Evolutionary conservation across 352 stramenopile genomes (phyloP), one percentile per base, ranked within the genome.

Genomic region (Phytophthora nicotianae): DNA sequence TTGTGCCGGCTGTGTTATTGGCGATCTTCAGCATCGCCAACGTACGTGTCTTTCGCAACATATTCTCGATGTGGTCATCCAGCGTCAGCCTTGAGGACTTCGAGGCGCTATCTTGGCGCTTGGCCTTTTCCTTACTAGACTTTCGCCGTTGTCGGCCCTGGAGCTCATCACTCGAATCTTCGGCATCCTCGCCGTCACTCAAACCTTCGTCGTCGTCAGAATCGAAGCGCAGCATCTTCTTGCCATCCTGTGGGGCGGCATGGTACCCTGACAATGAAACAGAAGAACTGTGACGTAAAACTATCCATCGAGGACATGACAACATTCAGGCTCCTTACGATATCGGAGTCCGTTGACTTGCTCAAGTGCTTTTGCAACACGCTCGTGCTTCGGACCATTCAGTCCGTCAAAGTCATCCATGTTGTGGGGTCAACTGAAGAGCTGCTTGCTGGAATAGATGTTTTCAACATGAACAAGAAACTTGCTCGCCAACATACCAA

Each of bases 331-430:
- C 51, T 23, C 20, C 73, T 23, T 67, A 90, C 83, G 77, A 52
- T 91, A 90, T 65, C 74, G 74, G 3, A 91, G 58, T 0, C 68
- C 77, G 46, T 91, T 91, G 67, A 89, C 72, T 57, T 91, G 83
- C 54, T 89, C 80, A 11, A 91, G 77, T 23, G 81, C 83, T 42
- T 78, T 79, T 23, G 64, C 60, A 26, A 91, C 83, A 40, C 83
- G 80, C 52, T 82, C 70, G 49, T 91, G 83, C 56, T 88, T 85
- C 13, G 58, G 47, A 19, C n/a, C 50, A 40, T 65, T 37, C 4
- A 71, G 48, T 32, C 52, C 52, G 24, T 75, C 67, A 14, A 68
- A 68, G 21, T 11, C 29, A 43, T 65, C 40, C 50, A 76, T 72
- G 33, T 14, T 65, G 23, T 59, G 4, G 5, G 20, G 23, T 24